phyloP scores from a whole-genome alignment of 208 protist genomes.

The Acanthamoeba polyphaga region DNA sequence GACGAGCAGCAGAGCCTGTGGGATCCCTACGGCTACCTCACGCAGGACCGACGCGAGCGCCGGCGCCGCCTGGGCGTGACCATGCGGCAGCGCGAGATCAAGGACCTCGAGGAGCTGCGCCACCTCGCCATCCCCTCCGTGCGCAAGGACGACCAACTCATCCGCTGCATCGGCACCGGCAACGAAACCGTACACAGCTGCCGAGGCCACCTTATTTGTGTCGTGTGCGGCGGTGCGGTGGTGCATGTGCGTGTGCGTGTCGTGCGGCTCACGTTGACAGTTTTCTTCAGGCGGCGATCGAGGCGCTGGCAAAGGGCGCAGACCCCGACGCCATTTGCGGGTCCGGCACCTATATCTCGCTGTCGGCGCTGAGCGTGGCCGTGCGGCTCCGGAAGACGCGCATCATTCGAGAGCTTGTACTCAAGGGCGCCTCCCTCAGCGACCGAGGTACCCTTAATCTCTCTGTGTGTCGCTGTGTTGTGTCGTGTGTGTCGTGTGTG shows the following conservation, averaged over 20 bases:
- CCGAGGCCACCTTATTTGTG: neutral
- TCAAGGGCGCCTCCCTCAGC: neutral
- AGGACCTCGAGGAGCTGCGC: neutral
- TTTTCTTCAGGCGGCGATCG: slow-evolving; percentile 5
- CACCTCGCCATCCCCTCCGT: slow-evolving; percentile 19
- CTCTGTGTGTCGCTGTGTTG: neutral
- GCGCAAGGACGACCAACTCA: slow-evolving; percentile 53
- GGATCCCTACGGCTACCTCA: slow-evolving; percentile 5
- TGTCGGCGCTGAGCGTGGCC: slow-evolving; percentile 20
- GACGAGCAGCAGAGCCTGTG: slow-evolving; percentile 1
- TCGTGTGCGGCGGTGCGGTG: neutral
- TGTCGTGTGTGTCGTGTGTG: no score
- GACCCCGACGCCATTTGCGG: slow-evolving; percentile 49
- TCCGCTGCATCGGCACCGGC: neutral
- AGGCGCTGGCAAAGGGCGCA: neutral
- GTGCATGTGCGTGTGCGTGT: neutral
- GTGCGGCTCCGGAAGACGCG: neutral
- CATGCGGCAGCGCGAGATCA: neutral
- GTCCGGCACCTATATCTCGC: neutral
- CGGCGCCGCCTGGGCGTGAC: neutral
- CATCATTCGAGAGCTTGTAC: neutral
- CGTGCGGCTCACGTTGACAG: neutral
- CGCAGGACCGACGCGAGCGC: neutral
- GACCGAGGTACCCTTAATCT: neutral
- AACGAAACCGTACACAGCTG: neutral